Evolutionary conservation across 2,329 filamentous ascomycete genomes (phyloP), one percentile per base, ranked within the genome.

Genomic region (Fusarium gaditjirri): DNA sequence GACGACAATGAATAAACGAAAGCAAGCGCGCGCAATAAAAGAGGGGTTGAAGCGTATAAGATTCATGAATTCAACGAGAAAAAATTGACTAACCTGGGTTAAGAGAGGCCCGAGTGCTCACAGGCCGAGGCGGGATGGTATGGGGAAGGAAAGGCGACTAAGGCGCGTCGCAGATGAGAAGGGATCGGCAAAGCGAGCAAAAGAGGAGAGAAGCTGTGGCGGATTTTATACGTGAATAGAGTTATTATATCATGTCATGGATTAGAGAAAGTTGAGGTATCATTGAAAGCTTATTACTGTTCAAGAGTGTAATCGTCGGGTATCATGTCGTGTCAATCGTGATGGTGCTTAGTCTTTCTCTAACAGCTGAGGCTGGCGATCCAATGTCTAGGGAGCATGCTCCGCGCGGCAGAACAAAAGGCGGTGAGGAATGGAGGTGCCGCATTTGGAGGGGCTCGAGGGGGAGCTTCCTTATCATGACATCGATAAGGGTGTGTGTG

Each of bases 81-180:
- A 71, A 61, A 66, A 50, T 39, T 33, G 56, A 73, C 71, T 73
- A 73, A 73, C 71, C 71, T 71, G 67, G 60, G 65, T 61, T 59
- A 27, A 52, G 61, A 71, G 67, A 71, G 58, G 70, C 71, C 71
- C 62, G 58, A 49, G 68, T 71, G 65, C 42, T 64, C 42, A 68
- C 46, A 50, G 70, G 66, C 70, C 70, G 58, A 73, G 70, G 71
- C 71, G 70, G 71, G 55, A 73, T 71, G 71, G 71, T 73, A 74
- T 70, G 72, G 71, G 71, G 71, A 72, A 70, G 71, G 68, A 65
- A 70, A 69, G 61, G 64, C 71, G 61, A 61, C 72, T 70, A 74
- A 68, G 42, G 64, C 64, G 72, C 64, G 71, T 62, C 55, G 61
- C 59, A 68, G 63, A 57, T 41, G 59, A 69, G 72, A 72, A 69